Conservation (phyloP, 2,329 filamentous ascomycete species). For the Fusarium metavorans region DNA sequence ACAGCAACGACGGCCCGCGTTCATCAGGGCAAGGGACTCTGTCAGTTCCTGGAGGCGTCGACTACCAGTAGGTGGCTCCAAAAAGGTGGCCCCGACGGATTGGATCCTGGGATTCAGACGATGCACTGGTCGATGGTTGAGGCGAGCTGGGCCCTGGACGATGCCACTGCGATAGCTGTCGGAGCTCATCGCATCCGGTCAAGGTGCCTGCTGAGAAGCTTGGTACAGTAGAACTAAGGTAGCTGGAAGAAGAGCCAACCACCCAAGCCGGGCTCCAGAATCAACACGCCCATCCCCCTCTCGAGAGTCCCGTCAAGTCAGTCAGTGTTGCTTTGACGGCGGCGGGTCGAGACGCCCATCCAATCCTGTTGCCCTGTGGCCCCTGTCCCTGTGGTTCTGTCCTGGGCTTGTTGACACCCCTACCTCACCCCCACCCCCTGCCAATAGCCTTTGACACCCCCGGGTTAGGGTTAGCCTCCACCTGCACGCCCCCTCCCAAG, state of each 20-base stretch:
- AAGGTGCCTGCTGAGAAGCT: constrained; percentile 11
- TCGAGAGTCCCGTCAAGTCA: constrained; percentile 22
- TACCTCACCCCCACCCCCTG: constrained; percentile 1
- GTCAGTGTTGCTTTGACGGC: constrained; percentile 34
- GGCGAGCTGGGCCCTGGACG: constrained; percentile 11
- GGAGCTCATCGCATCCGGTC: constrained; percentile 39
- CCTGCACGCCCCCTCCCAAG: constrained; percentile 24
- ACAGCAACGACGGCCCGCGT: constrained; percentile 1
- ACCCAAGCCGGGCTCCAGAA: constrained; percentile 12
- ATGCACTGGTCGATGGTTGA: background rate
- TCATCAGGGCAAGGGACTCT: constrained; percentile 1
- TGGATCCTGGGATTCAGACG: constrained; percentile 7
- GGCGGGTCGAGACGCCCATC: constrained; percentile 23
- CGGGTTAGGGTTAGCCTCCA: constrained; percentile 9
- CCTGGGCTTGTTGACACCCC: background rate
- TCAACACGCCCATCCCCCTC: constrained; percentile 13
- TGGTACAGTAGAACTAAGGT: background rate
- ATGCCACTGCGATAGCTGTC: constrained; percentile 2
- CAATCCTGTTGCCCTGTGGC: constrained; percentile 23
- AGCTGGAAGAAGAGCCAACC: constrained; percentile 18
- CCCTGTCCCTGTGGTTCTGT: background rate
- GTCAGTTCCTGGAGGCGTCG: background rate
- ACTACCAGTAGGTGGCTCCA: background rate
- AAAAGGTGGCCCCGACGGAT: constrained; percentile 5
- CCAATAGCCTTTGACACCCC: constrained; percentile 1